These are phyloP conservation scores for Hymenoscyphus scutula DNA, from an alignment of 2,329 filamentous ascomycete species.

Conservation along the genomic window DNA sequence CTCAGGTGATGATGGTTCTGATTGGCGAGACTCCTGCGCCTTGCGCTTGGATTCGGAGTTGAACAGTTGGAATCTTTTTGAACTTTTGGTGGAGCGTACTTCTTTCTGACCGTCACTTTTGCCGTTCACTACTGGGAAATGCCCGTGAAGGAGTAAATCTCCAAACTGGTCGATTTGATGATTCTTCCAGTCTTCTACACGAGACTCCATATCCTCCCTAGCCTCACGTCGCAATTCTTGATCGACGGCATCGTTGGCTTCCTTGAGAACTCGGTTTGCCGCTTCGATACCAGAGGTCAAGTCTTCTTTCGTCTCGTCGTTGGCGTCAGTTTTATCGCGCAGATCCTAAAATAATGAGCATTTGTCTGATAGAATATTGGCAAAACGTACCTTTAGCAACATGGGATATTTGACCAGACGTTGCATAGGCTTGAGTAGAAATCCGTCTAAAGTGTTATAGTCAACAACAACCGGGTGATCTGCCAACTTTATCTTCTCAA, in stretches of 20 bases:
- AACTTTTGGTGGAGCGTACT: constrained; percentile 27
- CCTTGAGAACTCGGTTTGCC: constrained; percentile 75
- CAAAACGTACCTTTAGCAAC: constrained; percentile 66
- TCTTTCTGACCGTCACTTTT: constrained; percentile 91
- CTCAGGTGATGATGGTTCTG: not conserved
- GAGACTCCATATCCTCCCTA: constrained; percentile 71
- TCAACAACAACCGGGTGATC: constrained; percentile 80
- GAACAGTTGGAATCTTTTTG: constrained; percentile 19
- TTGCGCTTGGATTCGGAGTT: constrained; percentile 21
- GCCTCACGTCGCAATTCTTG: constrained; percentile 82
- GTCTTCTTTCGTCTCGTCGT: constrained; percentile 68
- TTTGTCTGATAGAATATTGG: constrained; percentile 1
- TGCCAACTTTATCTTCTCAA: constrained; percentile 78
- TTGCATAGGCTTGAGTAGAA: constrained; percentile 95
- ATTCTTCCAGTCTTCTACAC: constrained; percentile 97
- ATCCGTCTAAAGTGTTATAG: constrained; percentile 84
- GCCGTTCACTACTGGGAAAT: constrained; percentile 86
- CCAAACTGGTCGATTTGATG: constrained; percentile 91
- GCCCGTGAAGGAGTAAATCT: constrained; percentile 80
- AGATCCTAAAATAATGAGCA: constrained; percentile 60
- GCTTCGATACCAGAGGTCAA: constrained; percentile 75
- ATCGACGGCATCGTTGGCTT: constrained; percentile 89
- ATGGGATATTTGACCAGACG: constrained; percentile 92
- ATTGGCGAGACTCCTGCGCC: constrained; percentile 19
- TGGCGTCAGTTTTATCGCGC: constrained; percentile 74